Evolutionary conservation across 306 rosid species (phyloP), one percentile per base, ranked within the genome.

Genomic region (Medicago ruthenica): DNA sequence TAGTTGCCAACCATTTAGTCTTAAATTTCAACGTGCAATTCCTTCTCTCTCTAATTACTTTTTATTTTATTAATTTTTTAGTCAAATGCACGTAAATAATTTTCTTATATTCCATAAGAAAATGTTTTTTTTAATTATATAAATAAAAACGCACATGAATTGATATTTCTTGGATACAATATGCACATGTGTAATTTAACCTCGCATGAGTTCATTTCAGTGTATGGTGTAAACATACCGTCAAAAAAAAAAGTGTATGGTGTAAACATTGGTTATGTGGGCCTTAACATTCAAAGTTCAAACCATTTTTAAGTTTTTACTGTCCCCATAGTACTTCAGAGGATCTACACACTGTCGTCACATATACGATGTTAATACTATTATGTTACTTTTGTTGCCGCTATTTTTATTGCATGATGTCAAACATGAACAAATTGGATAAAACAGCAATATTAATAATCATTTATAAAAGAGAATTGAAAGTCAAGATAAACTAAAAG

Each of bases 391-490:
- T 74, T 42, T 73, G 31, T 59, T 82, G 57, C 70, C 18, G 64
- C 65, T 58, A 58, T 22, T 77, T 71, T 65, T 36, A 15, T 63
- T 77, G 42, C 62, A 69, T 53, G 39, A 21, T 22, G 64, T 22
- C 65, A 73, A 82, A 70, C 63, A 67, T 70, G 2, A 62, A 76
- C 17, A 61, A 59, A 20, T 17, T 70, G 73, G 55, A 84, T 81
- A 60, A 77, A 81, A 74, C 81, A 81, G 78, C 77, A 63, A 67
- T 16, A 61, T 48, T 42, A 41, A 61, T 18, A 65, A 75, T 63
- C 45, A 59, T 47, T 2, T n/a, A 50, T 66, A 39, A 48, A 70
- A 55, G 12, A 37, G 66, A 69, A 39, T 75, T 12, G 24, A 59
- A 24, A 41, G 37, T 44, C 66, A 50, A 48, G 76, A 70, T 40